Evolutionary conservation across 768 basidiomycete species (phyloP).

Genomic region (Boletus pseudopeckii): DNA sequence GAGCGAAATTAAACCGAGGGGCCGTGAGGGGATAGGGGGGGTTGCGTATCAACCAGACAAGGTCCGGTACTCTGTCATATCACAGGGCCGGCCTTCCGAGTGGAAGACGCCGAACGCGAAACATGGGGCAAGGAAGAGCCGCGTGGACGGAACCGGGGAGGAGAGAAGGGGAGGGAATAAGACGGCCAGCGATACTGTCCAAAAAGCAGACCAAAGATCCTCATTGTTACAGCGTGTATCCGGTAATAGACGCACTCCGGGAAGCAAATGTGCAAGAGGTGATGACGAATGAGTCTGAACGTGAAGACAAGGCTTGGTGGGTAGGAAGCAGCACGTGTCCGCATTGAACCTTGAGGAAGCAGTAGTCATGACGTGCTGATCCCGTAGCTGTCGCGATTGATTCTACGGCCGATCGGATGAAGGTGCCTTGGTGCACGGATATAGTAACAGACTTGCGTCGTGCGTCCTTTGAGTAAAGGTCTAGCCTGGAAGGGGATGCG

Average conservation of each 20-base stretch:
- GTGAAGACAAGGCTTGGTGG: neutral
- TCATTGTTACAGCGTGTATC: constrained; percentile 16
- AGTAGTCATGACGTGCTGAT: neutral
- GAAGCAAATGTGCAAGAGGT: neutral
- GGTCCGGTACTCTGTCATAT: constrained; percentile 4
- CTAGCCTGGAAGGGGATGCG: neutral
- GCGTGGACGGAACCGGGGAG: constrained; percentile 2
- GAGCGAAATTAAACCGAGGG: constrained; percentile 8
- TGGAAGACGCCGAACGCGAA: neutral
- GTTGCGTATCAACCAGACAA: neutral
- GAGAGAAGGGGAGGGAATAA: neutral
- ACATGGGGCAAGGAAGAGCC: neutral
- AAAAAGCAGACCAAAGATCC: constrained; percentile 10
- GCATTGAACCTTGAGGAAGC: neutral
- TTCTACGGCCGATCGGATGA: neutral
- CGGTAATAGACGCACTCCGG: neutral
- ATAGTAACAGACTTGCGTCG: constrained; percentile 10
- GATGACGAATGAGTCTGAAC: neutral
- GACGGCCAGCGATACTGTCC: neutral
- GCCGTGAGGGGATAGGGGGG: constrained; percentile 1
- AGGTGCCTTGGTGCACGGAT: neutral
- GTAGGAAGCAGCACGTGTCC: neutral
- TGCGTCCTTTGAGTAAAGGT: neutral
- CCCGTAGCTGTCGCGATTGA: constrained; percentile 17
- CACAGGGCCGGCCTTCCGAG: constrained; percentile 2